Base-by-base conservation (phyloP, 1,284 basidiomycete genomes). In the Taiwanofungus camphoratus region DNA sequence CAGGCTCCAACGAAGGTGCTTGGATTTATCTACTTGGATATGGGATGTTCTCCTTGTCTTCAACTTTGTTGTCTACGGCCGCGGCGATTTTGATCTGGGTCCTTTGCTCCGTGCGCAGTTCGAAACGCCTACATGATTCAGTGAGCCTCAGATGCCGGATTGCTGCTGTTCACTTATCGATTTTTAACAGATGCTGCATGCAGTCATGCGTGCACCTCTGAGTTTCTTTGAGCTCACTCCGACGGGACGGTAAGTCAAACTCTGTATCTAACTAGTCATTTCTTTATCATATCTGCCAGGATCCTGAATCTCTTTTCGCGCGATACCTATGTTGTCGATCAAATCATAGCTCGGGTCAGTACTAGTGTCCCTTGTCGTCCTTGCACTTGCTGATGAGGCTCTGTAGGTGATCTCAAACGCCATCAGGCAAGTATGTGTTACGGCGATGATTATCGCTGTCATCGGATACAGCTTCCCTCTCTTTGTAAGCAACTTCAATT, bases 241-340 rank as follows among this genome's bases (percentile, higher is more conserved):
- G 2, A 82, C 77, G 18, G 87, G 89, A 55, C 72, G 82, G 83
- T 84, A 52, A 40, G 68, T 52, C 32, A 8, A 1, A 18, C n/a
- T 11, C 37, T 39, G 24, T 16, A n/a, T n/a, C 9, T 5, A 3
- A 31, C 12, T 41, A 31, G 7, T 44, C n/a, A 20, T 5, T 27
- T 32, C 13, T 24, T 24, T 5, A 31, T 22, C 21, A 21, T 3
- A 19, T 33, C 8, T 36, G 5, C 1, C 33, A 88, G 87, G 7
- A 82, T 90, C 34, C 60, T 93, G 43, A 94, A 94, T 60, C 65
- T 96, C 26, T 98, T 98, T 66, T 91, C 90, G 12, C 80, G 92
- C 4, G 95, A 99, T 59, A 82, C 88, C 34, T 94, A 94, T 57
- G 92, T 95, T 31, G 81, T 96, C 21, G 94, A 97, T 59, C 80